Base-by-base conservation (phyloP, 1,284 basidiomycete species). In the Tylopilus orsonianus region DNA sequence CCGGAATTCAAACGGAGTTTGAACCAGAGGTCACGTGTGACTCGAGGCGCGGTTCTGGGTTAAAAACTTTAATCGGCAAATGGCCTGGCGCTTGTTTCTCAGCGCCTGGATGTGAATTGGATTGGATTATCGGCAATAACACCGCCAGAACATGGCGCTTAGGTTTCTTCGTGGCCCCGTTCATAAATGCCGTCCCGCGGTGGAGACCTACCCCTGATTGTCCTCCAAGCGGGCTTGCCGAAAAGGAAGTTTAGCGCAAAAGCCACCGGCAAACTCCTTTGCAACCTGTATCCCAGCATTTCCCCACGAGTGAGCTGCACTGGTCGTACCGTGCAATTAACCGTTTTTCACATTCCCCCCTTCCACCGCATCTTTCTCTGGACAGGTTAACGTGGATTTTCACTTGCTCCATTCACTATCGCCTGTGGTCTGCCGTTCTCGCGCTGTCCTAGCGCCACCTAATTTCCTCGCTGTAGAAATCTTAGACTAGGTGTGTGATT, bases 211-310 rank as follows among this genome's bases (percentile, higher is more conserved):
- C 16, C 23, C 3, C 0, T 16, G 24, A 35, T 19, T 14, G 6
- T 33, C 26, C 8, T 2, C 19, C 13, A 4, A 5, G 6, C 19
- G 6, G 4, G 6, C 24, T 8, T 23, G 32, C 40, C 5, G 35
- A 62, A 64, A 61, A 50, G 45, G 52, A 59, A 61, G 30, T 54
- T 65, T 53, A 12, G 50, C 14, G 7, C 43, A 34, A 60, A 61
- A 49, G 6, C 27, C 27, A 14, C 41, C 10, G 16, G 29, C 19
- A 48, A 49, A 56, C 63, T 63, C 46, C 24, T 41, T 41, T 34
- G 39, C 8, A 48, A 56, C 34, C 40, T 18, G n/a, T n/a, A n/a
- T n/a, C n/a, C 26, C 47, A 14, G 37, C 44, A 56, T 49, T n/a
- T 47, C 44, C 32, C 38, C 44, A 43, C 23, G 33, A 5, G 32